Percentiles rank a stretch among this genome's conserved stretches.
Conservation (phyloP, 2,329 filamentous ascomycete genomes). For the Clonostachys sp. region DNA sequence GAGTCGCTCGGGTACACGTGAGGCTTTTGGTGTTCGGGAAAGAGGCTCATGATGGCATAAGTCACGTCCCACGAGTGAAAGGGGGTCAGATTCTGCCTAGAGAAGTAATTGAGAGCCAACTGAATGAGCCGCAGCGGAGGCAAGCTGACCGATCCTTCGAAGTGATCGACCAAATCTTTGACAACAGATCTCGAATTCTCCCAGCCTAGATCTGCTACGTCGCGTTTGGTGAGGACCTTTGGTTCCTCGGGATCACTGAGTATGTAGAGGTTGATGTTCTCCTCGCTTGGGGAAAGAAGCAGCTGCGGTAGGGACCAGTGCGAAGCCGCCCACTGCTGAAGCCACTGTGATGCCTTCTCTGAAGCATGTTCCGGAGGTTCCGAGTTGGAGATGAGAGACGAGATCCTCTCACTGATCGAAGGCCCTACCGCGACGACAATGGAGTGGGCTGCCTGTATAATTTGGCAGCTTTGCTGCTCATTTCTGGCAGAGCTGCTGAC, state of each 20-base stretch:
- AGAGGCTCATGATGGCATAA: conserved; percentile 40
- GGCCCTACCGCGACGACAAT: conserved; percentile 33
- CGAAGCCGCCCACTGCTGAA: conserved; percentile 34
- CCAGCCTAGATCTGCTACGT: conserved; percentile 34
- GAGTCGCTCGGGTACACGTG: conserved; percentile 28
- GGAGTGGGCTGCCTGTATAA: conserved; percentile 32
- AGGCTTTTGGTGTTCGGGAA: conserved; percentile 26
- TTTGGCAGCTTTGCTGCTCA: conserved; percentile 32
- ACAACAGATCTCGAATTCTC: conserved; percentile 24
- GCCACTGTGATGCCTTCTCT: conserved; percentile 8
- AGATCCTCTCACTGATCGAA: conserved; percentile 1
- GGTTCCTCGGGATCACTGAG: conserved; percentile 4
- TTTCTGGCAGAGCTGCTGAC: conserved; percentile 5
- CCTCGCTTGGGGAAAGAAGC: conserved; percentile 11
- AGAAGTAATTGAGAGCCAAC: conserved; percentile 22
- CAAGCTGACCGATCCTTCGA: conserved; percentile 31
- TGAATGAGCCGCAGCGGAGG: conserved; percentile 32
- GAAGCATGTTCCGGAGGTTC: conserved; percentile 13
- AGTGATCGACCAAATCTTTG: conserved; percentile 38
- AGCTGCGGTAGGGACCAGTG: conserved; percentile 41
- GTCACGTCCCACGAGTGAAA: conserved; percentile 31
- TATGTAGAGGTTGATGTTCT: conserved; percentile 8
- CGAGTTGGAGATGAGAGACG: conserved; percentile 10
- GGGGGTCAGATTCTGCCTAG: conserved; percentile 24
- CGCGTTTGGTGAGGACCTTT: conserved; percentile 23